These are phyloP conservation scores for Apiospora kogelbergensis DNA, from an alignment of 2,329 filamentous ascomycete genomes.

Conservation along the genomic window DNA sequence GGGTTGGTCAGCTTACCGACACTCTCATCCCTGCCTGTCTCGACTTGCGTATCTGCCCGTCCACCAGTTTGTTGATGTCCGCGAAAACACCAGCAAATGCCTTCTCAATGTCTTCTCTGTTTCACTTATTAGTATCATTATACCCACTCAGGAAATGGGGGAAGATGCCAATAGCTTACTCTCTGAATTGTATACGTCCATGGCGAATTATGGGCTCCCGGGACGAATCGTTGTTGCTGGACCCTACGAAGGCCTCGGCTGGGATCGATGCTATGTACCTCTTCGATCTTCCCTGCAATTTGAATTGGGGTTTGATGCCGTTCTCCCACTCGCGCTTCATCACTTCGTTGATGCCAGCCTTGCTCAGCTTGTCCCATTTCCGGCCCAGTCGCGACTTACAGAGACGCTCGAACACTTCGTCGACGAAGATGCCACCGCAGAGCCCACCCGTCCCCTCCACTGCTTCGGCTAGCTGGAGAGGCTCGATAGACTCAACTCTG, in stretches of 20 bases:
- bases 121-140: no score
- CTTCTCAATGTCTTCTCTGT: no score
- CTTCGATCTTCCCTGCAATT: not conserved
- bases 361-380: not conserved
- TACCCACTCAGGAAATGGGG: no score
- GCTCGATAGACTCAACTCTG: constrained; percentile 8
- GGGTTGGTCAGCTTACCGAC: no score
- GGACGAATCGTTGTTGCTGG: not conserved
- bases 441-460: constrained; percentile 5
- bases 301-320: not conserved
- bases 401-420: not conserved
- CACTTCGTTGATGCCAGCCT: not conserved
- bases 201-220: no score
- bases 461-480: not conserved
- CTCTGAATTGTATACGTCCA: no score
- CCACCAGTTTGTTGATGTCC: no score
- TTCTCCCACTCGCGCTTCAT: not conserved
- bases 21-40: no score
- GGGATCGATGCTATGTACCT: not conserved
- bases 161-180: no score
- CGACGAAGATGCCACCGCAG: constrained; percentile 11
- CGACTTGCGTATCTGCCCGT: no score
- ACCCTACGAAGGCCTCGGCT: not conserved
- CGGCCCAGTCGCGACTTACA: not conserved
- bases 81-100: no score